Evolutionary conservation across 1,284 basidiomycete genomes (phyloP).

Genomic region (Melampsora americana): DNA sequence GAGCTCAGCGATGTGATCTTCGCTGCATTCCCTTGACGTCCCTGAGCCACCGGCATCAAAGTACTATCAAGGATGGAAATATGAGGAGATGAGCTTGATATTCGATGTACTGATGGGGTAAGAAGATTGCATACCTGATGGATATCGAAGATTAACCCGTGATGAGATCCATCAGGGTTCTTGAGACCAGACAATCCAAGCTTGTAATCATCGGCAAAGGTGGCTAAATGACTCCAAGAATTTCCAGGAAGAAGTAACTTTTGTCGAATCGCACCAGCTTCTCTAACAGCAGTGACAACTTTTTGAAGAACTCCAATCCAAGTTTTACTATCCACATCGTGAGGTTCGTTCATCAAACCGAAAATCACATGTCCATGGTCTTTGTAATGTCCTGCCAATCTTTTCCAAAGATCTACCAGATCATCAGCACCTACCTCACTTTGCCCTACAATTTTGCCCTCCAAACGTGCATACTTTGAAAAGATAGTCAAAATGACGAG

Average conservation of each 20-base stretch:
- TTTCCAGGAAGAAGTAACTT: slow-evolving; percentile 5
- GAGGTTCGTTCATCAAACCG: slow-evolving; percentile 34
- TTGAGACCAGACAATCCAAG: slow-evolving; percentile 7
- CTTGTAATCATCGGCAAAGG: slow-evolving; percentile 16
- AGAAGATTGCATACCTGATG: background rate
- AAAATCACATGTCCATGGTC: slow-evolving; percentile 5
- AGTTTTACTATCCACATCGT: slow-evolving; percentile 1
- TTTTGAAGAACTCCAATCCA: slow-evolving; percentile 15
- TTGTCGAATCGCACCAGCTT: background rate
- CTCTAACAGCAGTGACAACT: slow-evolving; percentile 11
- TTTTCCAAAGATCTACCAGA: slow-evolving; percentile 10
- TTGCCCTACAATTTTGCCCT: background rate
- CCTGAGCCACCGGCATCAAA: slow-evolving; percentile 25
- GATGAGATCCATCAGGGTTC: slow-evolving; percentile 19
- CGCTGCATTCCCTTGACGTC: background rate
- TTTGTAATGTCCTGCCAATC: background rate
- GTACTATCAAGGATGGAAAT: background rate
- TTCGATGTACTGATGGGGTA: background rate
- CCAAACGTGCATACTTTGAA: slow-evolving; percentile 10
- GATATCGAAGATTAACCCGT: slow-evolving; percentile 21
- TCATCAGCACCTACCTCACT: too few relatives aligned
- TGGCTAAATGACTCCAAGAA: background rate
- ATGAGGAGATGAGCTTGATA: too few relatives aligned
- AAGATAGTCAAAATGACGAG: background rate
- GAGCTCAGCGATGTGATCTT: slow-evolving; percentile 12